Evolutionary conservation across 1,284 basidiomycete genomes (phyloP).

Genomic region (Leccinum pachyderme): DNA sequence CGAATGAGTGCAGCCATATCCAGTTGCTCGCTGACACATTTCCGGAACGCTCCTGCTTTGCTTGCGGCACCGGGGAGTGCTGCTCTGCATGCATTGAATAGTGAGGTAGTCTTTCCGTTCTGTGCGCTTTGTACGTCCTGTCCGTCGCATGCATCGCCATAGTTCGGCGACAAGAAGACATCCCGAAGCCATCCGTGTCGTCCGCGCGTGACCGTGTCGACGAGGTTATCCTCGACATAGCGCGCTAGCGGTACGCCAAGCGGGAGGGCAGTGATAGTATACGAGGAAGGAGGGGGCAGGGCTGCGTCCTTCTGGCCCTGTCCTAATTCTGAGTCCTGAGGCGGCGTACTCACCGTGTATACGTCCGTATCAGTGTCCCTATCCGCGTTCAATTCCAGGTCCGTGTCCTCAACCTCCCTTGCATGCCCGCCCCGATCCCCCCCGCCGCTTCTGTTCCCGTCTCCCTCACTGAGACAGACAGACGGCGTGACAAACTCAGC

Average conservation of each 20-base stretch:
- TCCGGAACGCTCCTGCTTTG: slow-evolving; percentile 41
- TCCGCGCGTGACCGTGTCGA: slow-evolving; percentile 63
- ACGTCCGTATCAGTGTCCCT: neutral
- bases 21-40: slow-evolving; percentile 49
- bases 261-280: slow-evolving; percentile 2
- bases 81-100: slow-evolving; percentile 8
- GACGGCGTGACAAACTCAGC: slow-evolving; percentile 57
- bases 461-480: slow-evolving; percentile 6
- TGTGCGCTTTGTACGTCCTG: neutral
- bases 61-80: slow-evolving; percentile 39
- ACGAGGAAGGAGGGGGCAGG: neutral
- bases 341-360: neutral
- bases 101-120: neutral
- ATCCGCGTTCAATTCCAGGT: neutral
- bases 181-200: slow-evolving; percentile 41
- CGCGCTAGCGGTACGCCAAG: slow-evolving; percentile 50
- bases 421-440: neutral
- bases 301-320: neutral
- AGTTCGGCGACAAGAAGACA: slow-evolving; percentile 8
- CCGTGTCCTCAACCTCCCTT: neutral
- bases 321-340: neutral
- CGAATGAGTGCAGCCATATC: slow-evolving; percentile 68
- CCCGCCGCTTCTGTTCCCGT: too few relatives aligned
- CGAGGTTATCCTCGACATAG: slow-evolving; percentile 57
- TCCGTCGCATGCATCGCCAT: neutral